These are phyloP conservation scores for Leptomonas seymouri DNA, from an alignment of 208 protist genomes.

Conservation along the genomic window DNA sequence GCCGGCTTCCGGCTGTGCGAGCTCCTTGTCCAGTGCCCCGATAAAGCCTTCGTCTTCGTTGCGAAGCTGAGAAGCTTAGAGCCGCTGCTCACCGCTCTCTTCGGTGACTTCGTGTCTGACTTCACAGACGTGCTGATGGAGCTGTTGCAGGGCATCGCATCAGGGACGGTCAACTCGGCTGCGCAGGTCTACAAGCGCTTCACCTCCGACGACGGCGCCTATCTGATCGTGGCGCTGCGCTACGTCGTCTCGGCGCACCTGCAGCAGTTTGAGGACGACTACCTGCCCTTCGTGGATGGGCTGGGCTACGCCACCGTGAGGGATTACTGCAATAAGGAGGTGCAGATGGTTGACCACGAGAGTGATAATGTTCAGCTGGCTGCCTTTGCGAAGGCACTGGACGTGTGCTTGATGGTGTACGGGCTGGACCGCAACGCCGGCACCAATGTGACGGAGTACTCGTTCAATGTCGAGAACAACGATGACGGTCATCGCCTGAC, in stretches of 20 bases:
- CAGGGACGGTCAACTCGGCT: conserved; percentile 26
- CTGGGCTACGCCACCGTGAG: conserved; percentile 58
- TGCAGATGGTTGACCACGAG: conserved; percentile 79
- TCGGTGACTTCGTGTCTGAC: conserved; percentile 75
- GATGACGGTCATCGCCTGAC: conserved; percentile 4
- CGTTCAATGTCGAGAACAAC: conserved; percentile 24
- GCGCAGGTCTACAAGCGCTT: conserved; percentile 30
- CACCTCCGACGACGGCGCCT: conserved; percentile 44
- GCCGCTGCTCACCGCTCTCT: conserved; percentile 37
- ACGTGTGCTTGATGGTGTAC: conserved; percentile 57
- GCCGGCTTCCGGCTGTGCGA: conserved; percentile 65
- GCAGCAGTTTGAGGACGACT: conserved; percentile 57
- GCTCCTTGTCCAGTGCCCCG: conserved; percentile 26
- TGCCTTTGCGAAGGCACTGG: conserved; percentile 65
- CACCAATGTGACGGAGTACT: conserved; percentile 32
- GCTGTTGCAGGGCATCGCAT: conserved; percentile 32
- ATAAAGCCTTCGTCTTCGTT: conserved; percentile 26
- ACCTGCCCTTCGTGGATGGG: conserved; percentile 77
- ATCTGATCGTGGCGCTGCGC: conserved; percentile 72
- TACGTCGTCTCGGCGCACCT: conserved; percentile 80
- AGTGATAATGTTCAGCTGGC: conserved; percentile 84
- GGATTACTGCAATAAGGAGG: conserved; percentile 70
- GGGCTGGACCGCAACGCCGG: conserved; percentile 58
- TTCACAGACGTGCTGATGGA: conserved; percentile 65
- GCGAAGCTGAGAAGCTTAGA: conserved; percentile 26